Base-by-base conservation (phyloP, 257 asterid species). In the Gentiana macrophylla region DNA sequence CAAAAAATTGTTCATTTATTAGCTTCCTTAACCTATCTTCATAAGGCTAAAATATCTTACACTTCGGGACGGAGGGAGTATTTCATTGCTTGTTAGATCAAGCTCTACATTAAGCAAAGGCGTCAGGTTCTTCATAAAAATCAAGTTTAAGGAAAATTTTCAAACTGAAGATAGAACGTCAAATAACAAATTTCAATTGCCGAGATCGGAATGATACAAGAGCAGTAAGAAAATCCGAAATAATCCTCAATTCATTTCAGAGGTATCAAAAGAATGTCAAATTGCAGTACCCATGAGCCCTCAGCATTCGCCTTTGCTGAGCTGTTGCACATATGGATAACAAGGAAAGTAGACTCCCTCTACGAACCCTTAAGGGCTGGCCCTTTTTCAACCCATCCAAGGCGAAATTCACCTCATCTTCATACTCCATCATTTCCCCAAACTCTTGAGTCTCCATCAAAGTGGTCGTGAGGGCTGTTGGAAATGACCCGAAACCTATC, bases 381-480 rank as follows among this genome's bases (percentile, higher is more conserved):
- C 86, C 97, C 69, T 78, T 86, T 79, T 64, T 86, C 80, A 89
- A 80, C 65, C 95, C 97, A 77, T 84, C 97, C 65, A 89, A 62
- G 0, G 97, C 84, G 59, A 86, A 89, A 74, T 84, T 73, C 70
- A 89, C 87, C 82, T 89, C 97, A 76, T 89, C 97, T 71, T 77
- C 59, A 47, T 79, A 89, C 81, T 89, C 97, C 86, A 79, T 79
- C 89, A 79, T 83, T 76, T 86, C 95, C 64, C 95, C 94, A 62
- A 62, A 80, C 73, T 86, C 97, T 67, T 83, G 95, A 62, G 95
- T 83, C 77, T 86, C 97, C 92, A 86, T 81, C 74, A 89, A 65
- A 9, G 95, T 83, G 61, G 84, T 72, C 15, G 87, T 74, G 50
- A 79, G 68, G n/a, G 67, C 73, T 50, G 62, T 32, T 37, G 77